Conservation (phyloP, 2,329 filamentous ascomycete genomes). For the Capronia coronata region DNA sequence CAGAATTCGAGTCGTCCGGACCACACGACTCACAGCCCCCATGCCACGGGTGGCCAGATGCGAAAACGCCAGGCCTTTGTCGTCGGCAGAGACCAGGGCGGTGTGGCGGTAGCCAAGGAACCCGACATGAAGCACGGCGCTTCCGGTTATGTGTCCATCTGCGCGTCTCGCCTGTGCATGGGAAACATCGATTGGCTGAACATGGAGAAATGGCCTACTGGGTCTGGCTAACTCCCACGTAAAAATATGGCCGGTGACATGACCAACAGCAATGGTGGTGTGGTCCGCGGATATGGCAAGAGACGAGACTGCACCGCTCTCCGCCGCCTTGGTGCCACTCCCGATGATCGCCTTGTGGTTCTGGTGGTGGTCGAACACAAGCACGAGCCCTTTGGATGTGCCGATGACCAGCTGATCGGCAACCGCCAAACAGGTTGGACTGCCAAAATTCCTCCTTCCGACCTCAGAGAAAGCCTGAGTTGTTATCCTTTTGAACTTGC, state of each 20-base stretch:
- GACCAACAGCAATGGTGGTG: slow-evolving; percentile 81
- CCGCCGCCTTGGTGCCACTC: slow-evolving; percentile 86
- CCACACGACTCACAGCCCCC: slow-evolving; percentile 72
- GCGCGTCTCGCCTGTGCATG: slow-evolving; percentile 58
- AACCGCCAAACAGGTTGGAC: slow-evolving; percentile 80
- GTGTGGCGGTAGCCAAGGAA: slow-evolving; percentile 92
- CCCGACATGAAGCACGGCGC: slow-evolving; percentile 79
- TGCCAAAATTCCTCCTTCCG: slow-evolving; percentile 85
- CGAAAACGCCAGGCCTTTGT: slow-evolving; percentile 95
- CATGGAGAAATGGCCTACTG: slow-evolving; percentile 81
- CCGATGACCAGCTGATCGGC: slow-evolving; percentile 84
- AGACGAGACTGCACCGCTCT: slow-evolving; percentile 80
- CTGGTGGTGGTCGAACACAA: slow-evolving; percentile 97
- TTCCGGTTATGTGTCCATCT: slow-evolving; percentile 76
- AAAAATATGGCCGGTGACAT: slow-evolving; percentile 85
- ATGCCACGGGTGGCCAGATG: slow-evolving; percentile 89
- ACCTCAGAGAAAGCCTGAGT: slow-evolving; percentile 86
- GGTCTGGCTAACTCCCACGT: slow-evolving; percentile 87
- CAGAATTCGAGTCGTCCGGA: slow-evolving; percentile 84
- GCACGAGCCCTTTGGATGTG: slow-evolving; percentile 86
- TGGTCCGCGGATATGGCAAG: slow-evolving; percentile 91
- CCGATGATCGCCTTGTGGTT: slow-evolving; percentile 91
- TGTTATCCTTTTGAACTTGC: slow-evolving; percentile 80
- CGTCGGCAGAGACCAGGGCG: slow-evolving; percentile 88
- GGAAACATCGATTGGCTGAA: slow-evolving; percentile 65